Percentiles rank a stretch among this genome's conserved stretches.
Evolutionary conservation across 495 filamentous ascomycete species (phyloP).

Genomic region (Penicillium longicatenatum): DNA sequence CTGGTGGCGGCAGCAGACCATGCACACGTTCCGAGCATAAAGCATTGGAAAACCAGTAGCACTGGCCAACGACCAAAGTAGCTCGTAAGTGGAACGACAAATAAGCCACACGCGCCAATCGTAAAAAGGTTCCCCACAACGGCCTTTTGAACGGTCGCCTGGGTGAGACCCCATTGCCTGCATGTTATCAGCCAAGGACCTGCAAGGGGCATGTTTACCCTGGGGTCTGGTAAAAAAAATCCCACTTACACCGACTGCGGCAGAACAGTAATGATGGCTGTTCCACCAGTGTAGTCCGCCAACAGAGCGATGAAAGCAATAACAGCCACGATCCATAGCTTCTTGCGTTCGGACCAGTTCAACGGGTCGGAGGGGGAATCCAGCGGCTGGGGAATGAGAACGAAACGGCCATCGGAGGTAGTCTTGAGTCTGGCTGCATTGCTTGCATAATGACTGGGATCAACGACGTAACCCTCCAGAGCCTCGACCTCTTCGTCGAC

Average conservation of each 20-base stretch:
- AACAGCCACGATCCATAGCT: constrained; percentile 10
- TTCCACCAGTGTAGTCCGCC: constrained; percentile 17
- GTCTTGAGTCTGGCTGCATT: constrained; percentile 17
- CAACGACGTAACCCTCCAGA: constrained; percentile 19
- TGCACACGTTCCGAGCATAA: constrained; percentile 14
- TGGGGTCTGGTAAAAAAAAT: not conserved
- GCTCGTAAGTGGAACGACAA: constrained; percentile 19
- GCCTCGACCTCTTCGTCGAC: constrained; percentile 19
- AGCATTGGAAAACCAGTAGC: constrained; percentile 8
- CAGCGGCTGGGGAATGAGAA: constrained; percentile 20
- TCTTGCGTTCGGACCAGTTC: constrained; percentile 12
- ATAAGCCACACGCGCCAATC: constrained; percentile 17
- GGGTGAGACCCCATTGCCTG: constrained; percentile 18
- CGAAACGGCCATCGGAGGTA: constrained; percentile 9
- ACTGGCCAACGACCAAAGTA: constrained; percentile 23
- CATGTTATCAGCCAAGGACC: not conserved
- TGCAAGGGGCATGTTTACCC: not conserved
- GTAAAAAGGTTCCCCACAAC: constrained; percentile 21
- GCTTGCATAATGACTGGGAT: constrained; percentile 18
- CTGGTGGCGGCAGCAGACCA: constrained; percentile 22
- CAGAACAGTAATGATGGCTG: constrained; percentile 15
- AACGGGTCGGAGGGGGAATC: constrained; percentile 14
- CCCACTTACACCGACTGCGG: constrained; percentile 16
- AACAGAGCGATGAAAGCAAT: constrained; percentile 18
- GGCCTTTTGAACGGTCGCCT: constrained; percentile 13